Conservation (phyloP, 441 rosid genomes). For the Arabidopsis lyrata region DNA sequence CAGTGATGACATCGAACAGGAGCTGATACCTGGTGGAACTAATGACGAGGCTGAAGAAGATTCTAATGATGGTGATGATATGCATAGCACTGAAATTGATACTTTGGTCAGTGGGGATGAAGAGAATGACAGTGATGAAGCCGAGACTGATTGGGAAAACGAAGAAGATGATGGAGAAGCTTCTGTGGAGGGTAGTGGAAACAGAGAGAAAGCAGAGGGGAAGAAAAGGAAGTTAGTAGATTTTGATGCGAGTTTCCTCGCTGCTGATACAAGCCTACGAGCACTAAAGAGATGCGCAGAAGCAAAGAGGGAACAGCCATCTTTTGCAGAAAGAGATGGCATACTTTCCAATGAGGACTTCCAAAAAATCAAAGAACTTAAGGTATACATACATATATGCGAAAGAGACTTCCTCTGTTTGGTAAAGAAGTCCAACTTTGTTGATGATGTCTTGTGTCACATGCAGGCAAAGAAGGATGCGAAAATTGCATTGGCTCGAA, state of each 20-base stretch:
- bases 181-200: constrained; percentile 37
- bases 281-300: constrained; percentile 83
- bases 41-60: constrained; percentile 50
- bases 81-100: constrained; percentile 46
- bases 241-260: constrained; percentile 65
- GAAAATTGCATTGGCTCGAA: constrained; percentile 64
- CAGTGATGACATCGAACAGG: constrained; percentile 40
- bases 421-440: constrained; percentile 22
- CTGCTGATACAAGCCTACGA: constrained; percentile 82
- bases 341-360: constrained; percentile 95
- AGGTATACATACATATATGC: constrained; percentile 51
- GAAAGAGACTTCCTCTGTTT: constrained; percentile 1
- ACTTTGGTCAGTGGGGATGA: constrained; percentile 39
- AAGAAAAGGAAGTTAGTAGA: constrained; percentile 76
- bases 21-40: constrained; percentile 39
- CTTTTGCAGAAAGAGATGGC: constrained; percentile 59
- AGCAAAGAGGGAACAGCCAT: constrained; percentile 48
- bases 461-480: constrained; percentile 79
- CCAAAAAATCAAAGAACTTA: constrained; percentile 77
- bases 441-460: constrained; percentile 27
- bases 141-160: constrained; percentile 38
- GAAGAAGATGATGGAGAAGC: constrained; percentile 53
- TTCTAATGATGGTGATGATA: constrained; percentile 32
- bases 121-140: constrained; percentile 48
- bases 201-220: constrained; percentile 49